Evolutionary conservation across 1,139 yeast species (phyloP), one percentile per base, ranked within the genome.

Genomic region (Hanseniaspora uvarum): DNA sequence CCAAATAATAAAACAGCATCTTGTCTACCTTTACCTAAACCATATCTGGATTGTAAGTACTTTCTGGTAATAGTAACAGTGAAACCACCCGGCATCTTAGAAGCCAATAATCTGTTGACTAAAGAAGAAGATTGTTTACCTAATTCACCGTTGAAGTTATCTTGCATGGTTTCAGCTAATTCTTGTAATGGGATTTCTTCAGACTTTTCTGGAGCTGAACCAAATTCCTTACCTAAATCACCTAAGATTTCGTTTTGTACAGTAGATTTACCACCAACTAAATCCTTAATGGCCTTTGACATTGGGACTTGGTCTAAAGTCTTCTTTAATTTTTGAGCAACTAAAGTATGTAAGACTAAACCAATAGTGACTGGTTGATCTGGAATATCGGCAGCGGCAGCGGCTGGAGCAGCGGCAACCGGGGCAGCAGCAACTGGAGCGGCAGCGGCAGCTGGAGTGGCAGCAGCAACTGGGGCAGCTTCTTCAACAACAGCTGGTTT

Each of bases 21-120:
- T 73, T 89, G 97, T 75, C 98, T 84, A 62, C 96, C 96, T 48
- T 85, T 59, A 59, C 86, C 95, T 64, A 92, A 78, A 59, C 98
- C 98, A 83, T 83, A 92, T 70, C 92, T 80, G 44, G 89, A 69
- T 72, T 85, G 89, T 68, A 92, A 78, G 72, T 92, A 86, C 69
- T 87, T 87, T 76, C 96, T 84, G 53, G 95, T 95, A 60, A 78
- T 73, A 59, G 96, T 84, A 63, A 88, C 83, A 56, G 95, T 84
- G 73, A 89, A 92, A 31, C 98, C 98, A 78, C 98, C 98, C 56
- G 98, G 97, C 97, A 92, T 92, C 75, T 92, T 92, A 38, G 96
- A 84, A 18, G 97, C 83, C 75, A 89, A 84, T 66, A 92, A 77
- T 72, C 96, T 83, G 58, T 95, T 86, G 61, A 92, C 77, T 63